These are phyloP conservation scores for Geotrichum siamense DNA, from an alignment of 1,139 yeast species.

Conservation along the genomic window DNA sequence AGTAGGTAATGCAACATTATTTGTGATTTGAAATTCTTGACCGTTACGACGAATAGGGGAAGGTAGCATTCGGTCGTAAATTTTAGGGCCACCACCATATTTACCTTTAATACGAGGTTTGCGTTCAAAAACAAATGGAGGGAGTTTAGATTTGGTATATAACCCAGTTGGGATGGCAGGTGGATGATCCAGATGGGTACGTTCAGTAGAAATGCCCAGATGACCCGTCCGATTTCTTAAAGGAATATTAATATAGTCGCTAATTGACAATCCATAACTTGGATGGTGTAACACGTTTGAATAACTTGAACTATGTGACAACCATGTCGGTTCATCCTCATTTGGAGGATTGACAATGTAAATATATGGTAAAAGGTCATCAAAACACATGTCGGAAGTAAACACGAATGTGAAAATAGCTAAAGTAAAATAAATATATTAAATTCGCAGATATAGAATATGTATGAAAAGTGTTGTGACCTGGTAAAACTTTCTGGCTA, in stretches of 20 bases:
- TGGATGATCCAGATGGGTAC: neutral
- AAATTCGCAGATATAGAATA: too few species aligned
- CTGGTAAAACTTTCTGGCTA: too few species aligned
- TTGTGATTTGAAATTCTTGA: neutral
- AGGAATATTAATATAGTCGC: neutral
- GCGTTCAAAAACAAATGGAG: neutral
- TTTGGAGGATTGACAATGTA: neutral
- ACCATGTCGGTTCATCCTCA: neutral
- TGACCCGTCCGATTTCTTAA: neutral
- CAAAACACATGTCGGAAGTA: too few species aligned
- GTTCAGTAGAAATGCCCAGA: neutral
- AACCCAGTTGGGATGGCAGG: neutral
- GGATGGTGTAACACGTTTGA: neutral
- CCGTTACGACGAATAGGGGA: neutral
- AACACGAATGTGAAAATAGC: too few species aligned
- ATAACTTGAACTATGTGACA: neutral
- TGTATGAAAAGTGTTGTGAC: too few species aligned
- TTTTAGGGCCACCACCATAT: neutral
- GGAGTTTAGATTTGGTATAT: neutral
- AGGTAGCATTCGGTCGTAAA: neutral
- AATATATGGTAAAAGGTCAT: neutral
- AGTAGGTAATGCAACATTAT: neutral
- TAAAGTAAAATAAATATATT: too few species aligned
- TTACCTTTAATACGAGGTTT: neutral
- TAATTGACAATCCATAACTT: neutral